These are phyloP conservation scores for Dalbergia cultrata DNA, from an alignment of 306 rosid species.

Conservation along the genomic window DNA sequence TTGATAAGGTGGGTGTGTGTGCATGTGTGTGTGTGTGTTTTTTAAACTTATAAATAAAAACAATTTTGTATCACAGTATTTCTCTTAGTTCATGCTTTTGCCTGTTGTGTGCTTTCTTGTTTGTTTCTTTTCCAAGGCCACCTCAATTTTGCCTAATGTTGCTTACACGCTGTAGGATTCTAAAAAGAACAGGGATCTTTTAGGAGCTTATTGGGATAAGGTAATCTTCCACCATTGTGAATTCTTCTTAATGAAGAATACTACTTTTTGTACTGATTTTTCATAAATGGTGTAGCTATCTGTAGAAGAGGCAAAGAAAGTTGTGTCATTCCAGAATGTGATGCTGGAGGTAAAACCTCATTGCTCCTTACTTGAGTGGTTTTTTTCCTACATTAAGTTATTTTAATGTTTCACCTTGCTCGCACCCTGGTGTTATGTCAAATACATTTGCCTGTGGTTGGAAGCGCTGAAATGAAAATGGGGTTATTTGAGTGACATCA, in stretches of 20 bases:
- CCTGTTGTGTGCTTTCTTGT: slow-evolving; percentile 17
- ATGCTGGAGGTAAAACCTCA: slow-evolving; percentile 66
- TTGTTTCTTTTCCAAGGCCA: slow-evolving; percentile 34
- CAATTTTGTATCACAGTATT: slow-evolving; percentile 8
- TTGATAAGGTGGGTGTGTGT: slow-evolving; percentile 68
- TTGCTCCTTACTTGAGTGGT: slow-evolving; percentile 30
- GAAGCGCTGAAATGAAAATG: slow-evolving; percentile 39
- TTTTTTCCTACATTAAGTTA: slow-evolving; percentile 36
- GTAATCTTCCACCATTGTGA: slow-evolving; percentile 54
- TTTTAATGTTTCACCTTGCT: slow-evolving; percentile 38
- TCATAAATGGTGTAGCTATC: slow-evolving; percentile 68
- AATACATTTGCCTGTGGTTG: slow-evolving; percentile 14
- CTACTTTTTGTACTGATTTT: slow-evolving; percentile 45
- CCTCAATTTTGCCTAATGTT: slow-evolving; percentile 44
- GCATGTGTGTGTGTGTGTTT: neutral
- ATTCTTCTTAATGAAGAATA: slow-evolving; percentile 35
- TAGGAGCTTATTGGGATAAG: slow-evolving; percentile 94
- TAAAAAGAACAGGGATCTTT: slow-evolving; percentile 68
- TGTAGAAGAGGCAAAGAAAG: slow-evolving; percentile 77
- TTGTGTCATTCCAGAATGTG: slow-evolving; percentile 73
- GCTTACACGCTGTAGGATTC: slow-evolving; percentile 73
- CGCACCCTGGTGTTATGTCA: slow-evolving; percentile 31
- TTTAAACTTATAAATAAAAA: slow-evolving; percentile 19
- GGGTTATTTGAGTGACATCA: slow-evolving; percentile 9
- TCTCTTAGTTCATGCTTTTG: slow-evolving; percentile 13